Conservation (phyloP, 2,329 filamentous ascomycete genomes). For the Dothideomycetidae sp. region DNA sequence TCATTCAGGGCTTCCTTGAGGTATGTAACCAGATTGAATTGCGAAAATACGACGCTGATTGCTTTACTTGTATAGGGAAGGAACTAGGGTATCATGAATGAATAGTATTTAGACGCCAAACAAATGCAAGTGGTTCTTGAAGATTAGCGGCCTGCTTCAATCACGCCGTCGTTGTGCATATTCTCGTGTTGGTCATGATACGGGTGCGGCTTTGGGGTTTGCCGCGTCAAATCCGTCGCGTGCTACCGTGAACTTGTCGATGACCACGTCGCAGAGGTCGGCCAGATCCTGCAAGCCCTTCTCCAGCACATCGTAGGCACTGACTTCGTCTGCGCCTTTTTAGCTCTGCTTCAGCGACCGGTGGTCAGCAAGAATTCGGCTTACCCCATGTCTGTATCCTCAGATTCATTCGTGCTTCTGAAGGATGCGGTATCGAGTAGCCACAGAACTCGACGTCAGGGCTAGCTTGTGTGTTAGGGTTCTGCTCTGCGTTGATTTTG, state of each 20-base stretch:
- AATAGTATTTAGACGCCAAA: slow-evolving; percentile 10
- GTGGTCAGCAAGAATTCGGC: slow-evolving; percentile 20
- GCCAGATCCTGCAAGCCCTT: slow-evolving; percentile 83
- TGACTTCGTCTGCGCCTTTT: slow-evolving; percentile 61
- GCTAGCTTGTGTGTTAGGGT: slow-evolving; percentile 33
- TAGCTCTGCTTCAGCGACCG: background rate
- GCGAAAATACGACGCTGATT: too few species aligned
- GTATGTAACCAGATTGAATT: too few species aligned
- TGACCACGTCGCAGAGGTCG: slow-evolving; percentile 82
- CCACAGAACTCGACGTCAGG: slow-evolving; percentile 96
- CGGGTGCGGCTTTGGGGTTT: slow-evolving; percentile 17
- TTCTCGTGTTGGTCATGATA: too few species aligned
- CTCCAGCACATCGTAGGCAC: slow-evolving; percentile 70
- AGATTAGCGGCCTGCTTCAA: background rate
- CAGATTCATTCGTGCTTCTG: slow-evolving; percentile 91
- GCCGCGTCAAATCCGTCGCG: slow-evolving; percentile 44
- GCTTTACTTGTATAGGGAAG: slow-evolving; percentile 20
- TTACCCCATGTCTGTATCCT: slow-evolving; percentile 93
- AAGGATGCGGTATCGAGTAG: slow-evolving; percentile 94
- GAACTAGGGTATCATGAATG: slow-evolving; percentile 20
- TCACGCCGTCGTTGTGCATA: background rate
- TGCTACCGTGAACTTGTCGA: slow-evolving; percentile 69
- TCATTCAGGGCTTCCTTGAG: slow-evolving; percentile 92
- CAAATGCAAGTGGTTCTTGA: slow-evolving; percentile 13
- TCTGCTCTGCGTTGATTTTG: background rate